Base-by-base conservation (phyloP, 2,329 filamentous ascomycete genomes). In the Truncatella angustata region DNA sequence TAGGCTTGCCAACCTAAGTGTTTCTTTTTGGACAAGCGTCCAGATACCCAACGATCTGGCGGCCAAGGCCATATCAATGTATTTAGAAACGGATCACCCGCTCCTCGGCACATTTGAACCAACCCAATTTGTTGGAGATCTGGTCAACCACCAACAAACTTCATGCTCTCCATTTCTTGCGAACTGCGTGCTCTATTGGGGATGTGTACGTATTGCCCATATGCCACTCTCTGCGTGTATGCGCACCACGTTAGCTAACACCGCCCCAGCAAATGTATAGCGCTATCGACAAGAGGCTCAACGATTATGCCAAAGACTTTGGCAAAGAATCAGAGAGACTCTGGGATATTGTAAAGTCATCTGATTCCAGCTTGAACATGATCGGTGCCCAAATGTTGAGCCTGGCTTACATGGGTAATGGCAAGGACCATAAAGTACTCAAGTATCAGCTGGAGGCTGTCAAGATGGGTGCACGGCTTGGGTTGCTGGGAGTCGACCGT, bases 21-120 rank as follows among this genome's bases (percentile, higher is more conserved):
- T 39, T 16, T n/a, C 12, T 7, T 60, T 62, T 51, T 70, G 73
- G 73, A 70, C 72, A 11, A 53, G 65, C 20, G 60, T 71, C 5
- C 32, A 53, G 5, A 56, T 73, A 4, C 40, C 58, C 0, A 59
- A 66, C 40, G 58, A 66, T 4, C 52, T 67, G 11, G 66, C 67
- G n/a, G 64, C 63, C 2, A 60, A 56, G 11, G 56, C 60, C 21
- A 67, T 73, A 14, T 72, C 69, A 2, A 51, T 67, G 2, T 72
- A 73, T 39, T 53, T 72, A 4, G 58, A 62, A 46, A 73, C 70
- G 2, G 70, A 74, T 12, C 68, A 73, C 46, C 69, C 71, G 0
- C 58, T 74, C 1, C 54, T 74, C 10, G 68, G 67, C 2, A 49
- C 62, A 0, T 74, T 74, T 37, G 60, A 70, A 21, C 54, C 71